Conservation (phyloP, 345 rosid species). For the Tarenaya hassleriana region DNA sequence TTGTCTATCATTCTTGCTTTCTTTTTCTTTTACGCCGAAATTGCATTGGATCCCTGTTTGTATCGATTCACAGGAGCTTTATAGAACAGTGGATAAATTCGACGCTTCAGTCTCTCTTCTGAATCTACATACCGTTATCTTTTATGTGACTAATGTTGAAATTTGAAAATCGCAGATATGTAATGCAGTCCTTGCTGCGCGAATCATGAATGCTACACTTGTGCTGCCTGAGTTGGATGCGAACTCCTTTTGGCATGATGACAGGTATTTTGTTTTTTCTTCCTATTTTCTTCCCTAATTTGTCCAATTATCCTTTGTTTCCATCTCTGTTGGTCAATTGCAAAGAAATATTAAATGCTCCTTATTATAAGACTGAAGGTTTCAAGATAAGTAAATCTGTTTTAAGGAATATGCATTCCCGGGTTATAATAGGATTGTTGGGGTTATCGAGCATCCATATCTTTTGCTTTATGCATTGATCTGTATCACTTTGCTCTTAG, state of each 20-base stretch:
- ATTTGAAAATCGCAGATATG: constrained; percentile 56
- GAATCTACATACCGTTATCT: constrained; percentile 9
- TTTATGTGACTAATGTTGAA: constrained; percentile 13
- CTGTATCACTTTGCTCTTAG: too few species aligned
- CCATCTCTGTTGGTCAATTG: constrained; percentile 1
- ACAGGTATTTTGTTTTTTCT: constrained; percentile 55
- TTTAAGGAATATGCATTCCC: not conserved
- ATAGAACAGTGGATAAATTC: not conserved
- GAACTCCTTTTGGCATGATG: constrained; percentile 98
- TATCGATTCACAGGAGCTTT: not conserved
- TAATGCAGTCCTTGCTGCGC: constrained; percentile 98
- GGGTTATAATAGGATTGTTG: too few species aligned
- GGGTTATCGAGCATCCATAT: too few species aligned
- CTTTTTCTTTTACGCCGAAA: constrained; percentile 3
- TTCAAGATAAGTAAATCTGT: not conserved
- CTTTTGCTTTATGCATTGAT: too few species aligned
- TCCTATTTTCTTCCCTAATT: not conserved
- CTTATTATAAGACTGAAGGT: not conserved
- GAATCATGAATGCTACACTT: constrained; percentile 98
- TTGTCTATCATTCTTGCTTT: constrained; percentile 4
- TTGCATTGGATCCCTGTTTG: not conserved
- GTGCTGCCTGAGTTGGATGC: constrained; percentile 96
- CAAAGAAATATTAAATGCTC: constrained; percentile 6
- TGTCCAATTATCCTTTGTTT: not conserved
- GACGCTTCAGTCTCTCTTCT: constrained; percentile 3